Evolutionary conservation across 805 yeast species (phyloP).

Genomic region (Candida succiphila): DNA sequence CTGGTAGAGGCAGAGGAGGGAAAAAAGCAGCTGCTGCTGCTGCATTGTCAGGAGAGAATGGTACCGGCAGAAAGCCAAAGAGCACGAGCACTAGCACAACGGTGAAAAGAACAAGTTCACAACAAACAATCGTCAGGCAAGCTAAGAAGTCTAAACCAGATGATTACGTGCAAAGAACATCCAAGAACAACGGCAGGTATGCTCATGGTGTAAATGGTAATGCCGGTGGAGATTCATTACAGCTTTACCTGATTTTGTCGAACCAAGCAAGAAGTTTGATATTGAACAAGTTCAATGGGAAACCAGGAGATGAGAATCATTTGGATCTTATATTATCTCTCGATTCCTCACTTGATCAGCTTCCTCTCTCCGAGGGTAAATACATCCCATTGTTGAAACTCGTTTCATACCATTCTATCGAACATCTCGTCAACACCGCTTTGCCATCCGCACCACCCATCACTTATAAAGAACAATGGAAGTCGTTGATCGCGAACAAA

Average conservation of each 20-base stretch:
- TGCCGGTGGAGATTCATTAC: conserved; percentile 11
- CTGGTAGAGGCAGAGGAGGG: not conserved
- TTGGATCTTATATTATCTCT: conserved; percentile 38
- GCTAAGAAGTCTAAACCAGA: conserved; percentile 8
- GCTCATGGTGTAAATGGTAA: conserved; percentile 9
- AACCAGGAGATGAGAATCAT: conserved; percentile 18
- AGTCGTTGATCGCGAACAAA: no score
- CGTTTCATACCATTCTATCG: conserved; percentile 33
- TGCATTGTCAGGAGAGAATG: not conserved
- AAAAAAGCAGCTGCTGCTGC: not conserved
- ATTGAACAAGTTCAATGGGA: conserved; percentile 5
- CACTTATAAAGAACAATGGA: no score
- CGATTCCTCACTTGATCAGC: conserved; percentile 28
- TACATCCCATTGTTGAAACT: conserved; percentile 36
- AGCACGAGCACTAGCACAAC: not conserved
- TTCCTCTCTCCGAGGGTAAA: conserved; percentile 7
- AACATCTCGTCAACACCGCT: no score
- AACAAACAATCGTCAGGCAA: not conserved
- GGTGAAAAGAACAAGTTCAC: not conserved
- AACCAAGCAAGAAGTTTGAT: conserved; percentile 29
- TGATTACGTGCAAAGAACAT: conserved; percentile 20
- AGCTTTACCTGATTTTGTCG: conserved; percentile 33
- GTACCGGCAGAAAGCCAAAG: not conserved
- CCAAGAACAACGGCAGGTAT: conserved; percentile 20
- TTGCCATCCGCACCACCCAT: no score